These are phyloP conservation scores for Lichina pygmaea DNA, from an alignment of 495 filamentous ascomycete species.

Conservation along the genomic window DNA sequence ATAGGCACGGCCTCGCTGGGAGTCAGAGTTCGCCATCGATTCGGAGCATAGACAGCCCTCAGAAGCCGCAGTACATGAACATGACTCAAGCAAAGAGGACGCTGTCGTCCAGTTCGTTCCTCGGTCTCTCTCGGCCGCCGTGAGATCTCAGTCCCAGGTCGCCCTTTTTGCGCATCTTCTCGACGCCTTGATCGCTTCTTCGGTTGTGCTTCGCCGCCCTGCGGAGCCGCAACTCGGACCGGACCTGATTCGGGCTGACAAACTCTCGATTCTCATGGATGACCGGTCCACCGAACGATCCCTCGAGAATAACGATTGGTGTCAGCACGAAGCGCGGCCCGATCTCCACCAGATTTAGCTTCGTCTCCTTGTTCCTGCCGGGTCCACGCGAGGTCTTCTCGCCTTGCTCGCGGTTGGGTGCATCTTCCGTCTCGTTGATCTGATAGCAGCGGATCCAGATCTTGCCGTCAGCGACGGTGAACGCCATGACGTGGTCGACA, in stretches of 20 bases:
- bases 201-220: slow-evolving; percentile 51
- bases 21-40: background rate
- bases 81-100: slow-evolving; percentile 44
- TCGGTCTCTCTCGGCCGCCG: slow-evolving; percentile 28
- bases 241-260: slow-evolving; percentile 82
- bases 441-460: slow-evolving; percentile 95
- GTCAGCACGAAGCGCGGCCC: slow-evolving; percentile 87
- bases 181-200: slow-evolving; percentile 43
- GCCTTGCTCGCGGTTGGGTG: slow-evolving; percentile 5
- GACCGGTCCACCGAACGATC: slow-evolving; percentile 82
- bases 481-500: slow-evolving; percentile 77
- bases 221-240: slow-evolving; percentile 43
- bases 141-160: slow-evolving; percentile 40
- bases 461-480: slow-evolving; percentile 81
- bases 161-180: slow-evolving; percentile 44
- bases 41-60: background rate
- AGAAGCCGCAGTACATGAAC: background rate
- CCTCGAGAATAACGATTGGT: slow-evolving; percentile 86
- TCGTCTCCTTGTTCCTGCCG: slow-evolving; percentile 13
- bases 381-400: slow-evolving; percentile 9
- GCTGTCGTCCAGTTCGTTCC: slow-evolving; percentile 50
- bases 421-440: slow-evolving; percentile 50
- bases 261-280: slow-evolving; percentile 99
- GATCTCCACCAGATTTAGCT: slow-evolving; percentile 64
- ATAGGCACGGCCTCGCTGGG: too few relatives aligned